phyloP scores from a whole-genome alignment of 345 rosid species.

The Combretum micranthum region DNA sequence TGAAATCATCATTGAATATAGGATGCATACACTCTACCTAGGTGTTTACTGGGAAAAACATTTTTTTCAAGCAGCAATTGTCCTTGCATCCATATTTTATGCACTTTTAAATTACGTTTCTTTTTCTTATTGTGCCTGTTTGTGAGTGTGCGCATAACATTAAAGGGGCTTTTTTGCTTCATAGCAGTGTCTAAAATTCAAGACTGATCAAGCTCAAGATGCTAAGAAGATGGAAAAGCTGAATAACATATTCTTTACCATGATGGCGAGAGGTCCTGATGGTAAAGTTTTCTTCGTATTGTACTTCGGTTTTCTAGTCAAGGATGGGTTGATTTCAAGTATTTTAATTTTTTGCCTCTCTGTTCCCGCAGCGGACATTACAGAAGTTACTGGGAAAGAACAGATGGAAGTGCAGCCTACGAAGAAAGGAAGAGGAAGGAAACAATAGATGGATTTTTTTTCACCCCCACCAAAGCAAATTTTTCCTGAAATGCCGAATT shows the following conservation, averaged over 20 bases:
- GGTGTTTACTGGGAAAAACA: no score
- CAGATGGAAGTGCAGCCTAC: constrained; percentile 56
- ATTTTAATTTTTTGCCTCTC: background rate
- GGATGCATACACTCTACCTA: no score
- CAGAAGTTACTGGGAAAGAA: constrained; percentile 75
- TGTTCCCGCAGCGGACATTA: constrained; percentile 49
- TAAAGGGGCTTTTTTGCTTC: background rate
- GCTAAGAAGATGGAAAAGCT: constrained; percentile 99
- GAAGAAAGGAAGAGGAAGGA: constrained; percentile 93
- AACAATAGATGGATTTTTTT: constrained; percentile 34
- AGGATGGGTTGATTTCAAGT: background rate
- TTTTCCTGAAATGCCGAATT: no score
- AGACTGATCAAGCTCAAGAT: constrained; percentile 96
- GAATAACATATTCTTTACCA: constrained; percentile 79
- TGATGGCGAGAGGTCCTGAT: constrained; percentile 93
- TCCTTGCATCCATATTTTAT: background rate
- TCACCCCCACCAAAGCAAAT: no score
- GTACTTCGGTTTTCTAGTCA: background rate
- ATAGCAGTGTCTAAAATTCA: constrained; percentile 87
- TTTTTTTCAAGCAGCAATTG: background rate
- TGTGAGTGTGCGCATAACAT: background rate
- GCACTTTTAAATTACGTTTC: background rate
- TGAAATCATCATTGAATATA: no score
- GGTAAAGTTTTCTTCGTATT: constrained; percentile 35
- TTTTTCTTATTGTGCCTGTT: background rate